phyloP scores from a whole-genome alignment of 1,139 yeast species.

The Yamadazyma friedrichii region DNA sequence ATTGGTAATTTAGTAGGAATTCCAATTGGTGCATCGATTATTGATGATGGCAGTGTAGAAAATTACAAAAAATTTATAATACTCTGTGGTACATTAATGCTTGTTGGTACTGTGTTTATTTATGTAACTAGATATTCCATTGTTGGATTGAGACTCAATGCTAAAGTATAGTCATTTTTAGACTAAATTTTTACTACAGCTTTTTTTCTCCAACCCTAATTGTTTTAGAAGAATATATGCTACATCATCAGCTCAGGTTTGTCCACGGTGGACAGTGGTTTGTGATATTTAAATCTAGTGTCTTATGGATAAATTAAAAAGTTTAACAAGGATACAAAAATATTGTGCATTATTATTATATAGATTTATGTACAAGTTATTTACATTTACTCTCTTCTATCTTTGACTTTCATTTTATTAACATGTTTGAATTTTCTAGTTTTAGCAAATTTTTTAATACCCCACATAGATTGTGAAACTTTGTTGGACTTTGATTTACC shows the following conservation, averaged over 20 bases:
- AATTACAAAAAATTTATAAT: slow-evolving; percentile 24
- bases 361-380: slow-evolving; percentile 12
- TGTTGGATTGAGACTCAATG: slow-evolving; percentile 24
- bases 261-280: too few relatives aligned
- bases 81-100: slow-evolving; percentile 21
- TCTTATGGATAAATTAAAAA: too few relatives aligned
- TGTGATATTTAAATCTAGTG: too few relatives aligned
- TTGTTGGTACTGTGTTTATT: slow-evolving; percentile 22
- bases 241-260: too few relatives aligned
- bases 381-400: slow-evolving; percentile 53
- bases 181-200: too few relatives aligned
- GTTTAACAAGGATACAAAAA: too few relatives aligned
- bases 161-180: slow-evolving; percentile 12
- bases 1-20: slow-evolving; percentile 42
- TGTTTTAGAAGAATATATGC: too few relatives aligned
- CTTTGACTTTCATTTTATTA: slow-evolving; percentile 82
- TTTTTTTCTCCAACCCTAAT: too few relatives aligned
- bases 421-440: slow-evolving; percentile 88
- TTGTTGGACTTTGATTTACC: slow-evolving; percentile 98
- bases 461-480: slow-evolving; percentile 96
- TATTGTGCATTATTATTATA: neutral
- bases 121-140: slow-evolving; percentile 19
- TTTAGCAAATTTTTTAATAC: slow-evolving; percentile 91
- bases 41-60: slow-evolving; percentile 30
- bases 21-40: slow-evolving; percentile 51